Evolutionary conservation across 1,139 yeast species (phyloP), one percentile per base, ranked within the genome.

Genomic region (Geotrichum cucujoidarum): DNA sequence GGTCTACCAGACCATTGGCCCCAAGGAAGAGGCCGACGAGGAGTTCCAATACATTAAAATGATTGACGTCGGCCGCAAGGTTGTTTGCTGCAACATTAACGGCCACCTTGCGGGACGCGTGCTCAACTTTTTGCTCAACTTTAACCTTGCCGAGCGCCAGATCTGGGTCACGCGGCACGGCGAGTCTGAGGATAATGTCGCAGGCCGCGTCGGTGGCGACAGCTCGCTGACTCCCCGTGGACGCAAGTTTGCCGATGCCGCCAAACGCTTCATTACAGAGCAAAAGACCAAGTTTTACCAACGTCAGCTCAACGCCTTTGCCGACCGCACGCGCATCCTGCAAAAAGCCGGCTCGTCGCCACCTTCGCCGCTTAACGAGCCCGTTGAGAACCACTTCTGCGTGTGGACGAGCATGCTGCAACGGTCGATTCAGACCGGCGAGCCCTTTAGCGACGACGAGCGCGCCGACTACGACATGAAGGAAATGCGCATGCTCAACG

Each of bases 101-200:
- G 97, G 97, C 0, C 92, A 88, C 60, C 71, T 92, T 49, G 90
- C 97, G 0, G 92, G 97, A 1, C 97, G 92, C 63, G 86, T 95
- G 1, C 87, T 90, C 39, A 90, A 87, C 63, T 92, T 89, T 69
- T 70, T 92, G 56, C 73, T 92, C 55, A 92, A 92, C 64, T 90
- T 92, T 75, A 92, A 92, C 62, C 73, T 92, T 37, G 80, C 87
- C 51, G 95, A 88, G 63, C 77, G 97, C 52, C 95, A 88, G 65
- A 89, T 92, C 45, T 92, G 97, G 95, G 84, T 92, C 55, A 83
- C 97, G 1, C 77, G 97, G 54, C 97, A 90, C 62, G 98, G 97
- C 45, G 97, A 92, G 66, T 80, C 90, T 55, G 76, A 76, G 40
- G 96, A 88, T 63, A 92, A 90, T 63, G 81, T 87, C 27, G 66